Conservation (phyloP, 163 green algal species). For the Scenedesmus sp. region DNA sequence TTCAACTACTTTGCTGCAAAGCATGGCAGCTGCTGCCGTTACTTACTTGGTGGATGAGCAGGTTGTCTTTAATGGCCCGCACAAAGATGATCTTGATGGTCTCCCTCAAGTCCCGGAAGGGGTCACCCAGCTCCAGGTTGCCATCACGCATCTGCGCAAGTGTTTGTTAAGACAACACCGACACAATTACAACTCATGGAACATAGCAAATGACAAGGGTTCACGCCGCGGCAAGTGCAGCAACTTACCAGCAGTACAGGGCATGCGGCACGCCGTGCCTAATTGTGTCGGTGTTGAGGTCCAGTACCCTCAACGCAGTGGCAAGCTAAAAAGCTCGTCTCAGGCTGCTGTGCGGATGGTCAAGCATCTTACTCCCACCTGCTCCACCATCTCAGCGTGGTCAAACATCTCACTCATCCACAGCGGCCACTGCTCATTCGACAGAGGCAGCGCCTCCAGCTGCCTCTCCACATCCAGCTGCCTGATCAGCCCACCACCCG, state of each 20-base stretch:
- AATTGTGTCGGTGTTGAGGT: no score
- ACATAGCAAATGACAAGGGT: no score
- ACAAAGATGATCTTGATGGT: conserved; percentile 25
- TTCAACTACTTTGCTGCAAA: no score
- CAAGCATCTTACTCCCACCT: neutral
- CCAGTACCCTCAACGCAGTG: no score
- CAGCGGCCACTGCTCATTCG: neutral
- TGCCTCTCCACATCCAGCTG: neutral
- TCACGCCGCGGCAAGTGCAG: no score
- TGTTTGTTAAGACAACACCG: neutral
- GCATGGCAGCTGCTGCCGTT: neutral
- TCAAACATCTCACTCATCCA: conserved; percentile 30
- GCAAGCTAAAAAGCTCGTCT: neutral
- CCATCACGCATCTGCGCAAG: neutral
- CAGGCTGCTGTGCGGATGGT: neutral
- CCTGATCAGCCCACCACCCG: neutral
- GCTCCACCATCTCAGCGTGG: conserved; percentile 8
- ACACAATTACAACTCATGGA: no score
- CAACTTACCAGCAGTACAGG: no score
- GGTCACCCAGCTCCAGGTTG: conserved; percentile 8
- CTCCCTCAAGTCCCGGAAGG: conserved; percentile 20
- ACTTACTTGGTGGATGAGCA: neutral
- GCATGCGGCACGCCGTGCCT: no score
- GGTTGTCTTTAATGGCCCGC: neutral
- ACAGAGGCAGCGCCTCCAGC: neutral